Evolutionary conservation across 1,139 yeast species (phyloP).

Genomic region (Candida dubliniensis): DNA sequence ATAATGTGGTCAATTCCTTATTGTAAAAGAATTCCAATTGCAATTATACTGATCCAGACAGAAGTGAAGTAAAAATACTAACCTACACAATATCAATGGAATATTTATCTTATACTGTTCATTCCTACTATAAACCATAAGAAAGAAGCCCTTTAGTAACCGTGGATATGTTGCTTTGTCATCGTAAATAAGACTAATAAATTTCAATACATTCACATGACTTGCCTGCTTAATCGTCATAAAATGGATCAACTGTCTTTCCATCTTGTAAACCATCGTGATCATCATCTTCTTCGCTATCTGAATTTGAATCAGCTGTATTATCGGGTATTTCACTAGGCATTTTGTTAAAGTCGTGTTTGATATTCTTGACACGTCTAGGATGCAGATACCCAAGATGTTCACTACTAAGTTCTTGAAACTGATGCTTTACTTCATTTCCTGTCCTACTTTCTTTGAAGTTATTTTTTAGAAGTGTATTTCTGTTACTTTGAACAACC

Average conservation of each 20-base stretch:
- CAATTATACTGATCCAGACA: no score
- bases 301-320: conserved; percentile 4
- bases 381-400: conserved; percentile 15
- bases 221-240: background rate
- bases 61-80: no score
- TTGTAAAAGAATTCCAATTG: no score
- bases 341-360: conserved; percentile 8
- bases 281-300: conserved; percentile 2
- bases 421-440: background rate
- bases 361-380: conserved; percentile 10
- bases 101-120: no score
- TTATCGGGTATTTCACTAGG: conserved; percentile 2
- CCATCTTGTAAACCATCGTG: background rate
- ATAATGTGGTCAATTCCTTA: no score
- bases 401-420: conserved; percentile 2
- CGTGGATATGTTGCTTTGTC: no score
- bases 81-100: no score
- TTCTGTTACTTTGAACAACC: background rate
- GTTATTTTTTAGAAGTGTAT: background rate
- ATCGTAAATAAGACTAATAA: background rate
- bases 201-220: background rate
- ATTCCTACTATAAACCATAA: no score
- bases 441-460: background rate
- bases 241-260: conserved; percentile 4
- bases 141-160: no score